These are phyloP conservation scores for Eucalyptus cloeziana DNA, from an alignment of 345 rosid genomes.

Conservation along the genomic window DNA sequence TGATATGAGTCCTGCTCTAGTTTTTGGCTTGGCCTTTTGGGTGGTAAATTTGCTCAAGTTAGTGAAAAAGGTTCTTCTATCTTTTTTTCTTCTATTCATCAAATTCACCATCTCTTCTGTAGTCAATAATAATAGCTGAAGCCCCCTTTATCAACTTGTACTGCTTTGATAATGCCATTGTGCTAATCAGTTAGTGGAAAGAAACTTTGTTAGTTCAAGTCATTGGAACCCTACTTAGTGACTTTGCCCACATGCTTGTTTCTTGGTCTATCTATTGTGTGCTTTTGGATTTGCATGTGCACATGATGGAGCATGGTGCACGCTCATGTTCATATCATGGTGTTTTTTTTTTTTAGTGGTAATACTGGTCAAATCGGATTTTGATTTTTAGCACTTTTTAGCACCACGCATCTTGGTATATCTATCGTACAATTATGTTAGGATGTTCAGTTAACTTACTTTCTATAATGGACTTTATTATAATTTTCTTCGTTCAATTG, in stretches of 20 bases:
- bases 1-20: not conserved
- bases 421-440: not conserved
- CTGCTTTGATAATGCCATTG: not conserved
- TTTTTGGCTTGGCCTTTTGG: not conserved
- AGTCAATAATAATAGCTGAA: not conserved
- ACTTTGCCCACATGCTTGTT: not conserved
- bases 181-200: not conserved
- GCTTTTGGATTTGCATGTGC: not conserved
- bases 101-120: not conserved
- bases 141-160: not conserved
- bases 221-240: not conserved
- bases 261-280: not conserved
- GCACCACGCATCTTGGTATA: not conserved
- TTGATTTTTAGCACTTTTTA: not conserved
- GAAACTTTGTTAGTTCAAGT: not conserved
- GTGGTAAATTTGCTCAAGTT: not conserved
- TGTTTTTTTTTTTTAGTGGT: not conserved
- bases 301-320: not conserved
- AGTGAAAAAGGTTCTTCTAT: not conserved
- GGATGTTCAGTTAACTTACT: not conserved
- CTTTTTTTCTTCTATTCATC: not conserved
- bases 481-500: not conserved
- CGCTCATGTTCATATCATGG: not conserved
- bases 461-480: not conserved
- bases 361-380: not conserved